A percentile compares a stretch with the other conserved stretches of the same genome.
These are phyloP conservation scores for Syzygium grande DNA, from an alignment of 345 rosid genomes.

Conservation along the genomic window DNA sequence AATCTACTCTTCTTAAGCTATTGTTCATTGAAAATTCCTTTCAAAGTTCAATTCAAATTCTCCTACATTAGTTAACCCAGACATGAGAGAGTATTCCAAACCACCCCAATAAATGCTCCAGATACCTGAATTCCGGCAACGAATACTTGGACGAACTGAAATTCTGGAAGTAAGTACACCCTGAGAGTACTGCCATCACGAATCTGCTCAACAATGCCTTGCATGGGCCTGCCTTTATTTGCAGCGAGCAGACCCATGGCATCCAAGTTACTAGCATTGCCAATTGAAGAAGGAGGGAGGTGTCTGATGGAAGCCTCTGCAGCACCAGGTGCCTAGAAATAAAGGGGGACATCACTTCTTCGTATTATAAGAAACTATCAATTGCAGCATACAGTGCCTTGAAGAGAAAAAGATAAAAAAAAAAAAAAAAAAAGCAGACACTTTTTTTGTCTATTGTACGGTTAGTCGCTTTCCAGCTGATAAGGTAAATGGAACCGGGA, in stretches of 20 bases:
- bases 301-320: conserved; percentile 71
- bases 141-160: conserved; percentile 92
- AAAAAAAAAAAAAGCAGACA: no score
- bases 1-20: background rate
- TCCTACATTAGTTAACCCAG: background rate
- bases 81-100: background rate
- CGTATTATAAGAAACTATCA: background rate
- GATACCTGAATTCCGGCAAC: conserved; percentile 95
- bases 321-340: conserved; percentile 65
- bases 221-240: conserved; percentile 81
- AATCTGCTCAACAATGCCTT: conserved; percentile 91
- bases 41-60: background rate
- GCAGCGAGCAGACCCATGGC: conserved; percentile 73
- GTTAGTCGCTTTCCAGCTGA: background rate
- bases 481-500: background rate
- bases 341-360: background rate
- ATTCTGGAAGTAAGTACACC: conserved; percentile 91
- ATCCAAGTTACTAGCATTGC: conserved; percentile 75
- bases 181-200: conserved; percentile 92
- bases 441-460: background rate
- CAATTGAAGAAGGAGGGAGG: conserved; percentile 93
- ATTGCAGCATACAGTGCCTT: background rate
- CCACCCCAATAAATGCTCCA: background rate
- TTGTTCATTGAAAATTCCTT: background rate
- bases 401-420: background rate